phyloP scores from a whole-genome alignment of 1,139 yeast species.

The Geotrichum aggregatum region DNA sequence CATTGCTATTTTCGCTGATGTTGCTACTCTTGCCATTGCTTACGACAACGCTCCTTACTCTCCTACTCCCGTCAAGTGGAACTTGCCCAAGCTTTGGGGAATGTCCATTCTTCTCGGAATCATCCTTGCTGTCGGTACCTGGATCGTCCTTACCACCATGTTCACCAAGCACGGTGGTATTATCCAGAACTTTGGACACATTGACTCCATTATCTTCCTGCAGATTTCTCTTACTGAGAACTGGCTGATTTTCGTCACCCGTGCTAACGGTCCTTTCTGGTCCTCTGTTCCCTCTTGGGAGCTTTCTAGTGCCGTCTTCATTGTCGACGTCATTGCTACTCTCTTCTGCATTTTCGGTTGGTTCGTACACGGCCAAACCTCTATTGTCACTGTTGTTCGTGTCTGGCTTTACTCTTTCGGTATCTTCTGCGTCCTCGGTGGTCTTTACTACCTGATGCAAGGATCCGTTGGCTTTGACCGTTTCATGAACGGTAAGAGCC shows the following conservation, averaged over 20 bases:
- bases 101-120: slow-evolving; percentile 66
- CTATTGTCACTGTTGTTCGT: slow-evolving; percentile 63
- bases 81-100: slow-evolving; percentile 82
- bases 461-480: slow-evolving; percentile 84
- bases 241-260: slow-evolving; percentile 74
- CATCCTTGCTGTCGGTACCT: slow-evolving; percentile 64
- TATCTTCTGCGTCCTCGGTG: slow-evolving; percentile 67
- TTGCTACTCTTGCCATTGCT: slow-evolving; percentile 73
- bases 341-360: slow-evolving; percentile 67
- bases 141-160: slow-evolving; percentile 71
- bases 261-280: slow-evolving; percentile 80
- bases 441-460: slow-evolving; percentile 68
- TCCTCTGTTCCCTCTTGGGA: slow-evolving; percentile 70
- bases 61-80: slow-evolving; percentile 97
- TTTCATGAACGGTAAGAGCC: slow-evolving; percentile 85
- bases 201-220: slow-evolving; percentile 66
- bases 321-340: slow-evolving; percentile 66
- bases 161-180: slow-evolving; percentile 59
- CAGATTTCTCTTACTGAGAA: slow-evolving; percentile 72
- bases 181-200: slow-evolving; percentile 66
- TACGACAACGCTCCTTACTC: slow-evolving; percentile 93
- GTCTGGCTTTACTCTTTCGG: slow-evolving; percentile 68
- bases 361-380: slow-evolving; percentile 70
- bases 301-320: slow-evolving; percentile 63
- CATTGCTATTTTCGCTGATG: slow-evolving; percentile 73